Percentiles rank a stretch among this genome's conserved stretches.
Evolutionary conservation across 345 rosid genomes (phyloP).

Genomic region (Rubroshorea leprosula): DNA sequence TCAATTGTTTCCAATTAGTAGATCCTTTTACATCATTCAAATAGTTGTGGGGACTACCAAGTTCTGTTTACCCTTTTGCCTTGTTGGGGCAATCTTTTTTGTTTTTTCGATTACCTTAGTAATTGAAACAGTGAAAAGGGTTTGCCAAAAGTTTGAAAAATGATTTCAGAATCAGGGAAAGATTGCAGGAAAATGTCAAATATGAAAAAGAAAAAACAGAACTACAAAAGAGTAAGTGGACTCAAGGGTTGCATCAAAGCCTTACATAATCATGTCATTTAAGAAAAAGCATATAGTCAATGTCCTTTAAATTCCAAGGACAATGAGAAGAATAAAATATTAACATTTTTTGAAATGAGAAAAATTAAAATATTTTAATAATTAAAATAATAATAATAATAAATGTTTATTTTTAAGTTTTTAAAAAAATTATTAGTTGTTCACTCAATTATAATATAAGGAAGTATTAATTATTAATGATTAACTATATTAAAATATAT

Average conservation of each 20-base stretch:
- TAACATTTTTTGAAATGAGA: too few relatives aligned
- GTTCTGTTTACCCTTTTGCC: neutral
- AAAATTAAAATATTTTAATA: too few relatives aligned
- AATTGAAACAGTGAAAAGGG: constrained; percentile 19
- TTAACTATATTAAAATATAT: too few relatives aligned
- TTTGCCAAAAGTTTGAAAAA: constrained; percentile 2
- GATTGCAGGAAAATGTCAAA: constrained; percentile 15
- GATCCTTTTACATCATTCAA: constrained; percentile 9
- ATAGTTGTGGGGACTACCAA: constrained; percentile 2
- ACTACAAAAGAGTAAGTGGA: neutral
- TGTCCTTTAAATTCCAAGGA: too few relatives aligned
- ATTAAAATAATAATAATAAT: too few relatives aligned
- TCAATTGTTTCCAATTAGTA: neutral
- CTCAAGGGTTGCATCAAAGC: neutral
- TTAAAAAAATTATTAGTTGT: too few relatives aligned
- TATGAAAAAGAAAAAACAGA: neutral
- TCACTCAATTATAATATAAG: too few relatives aligned
- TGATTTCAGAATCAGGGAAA: constrained; percentile 18
- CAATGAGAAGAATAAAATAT: too few relatives aligned
- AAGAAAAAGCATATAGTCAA: neutral
- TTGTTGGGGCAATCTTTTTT: neutral
- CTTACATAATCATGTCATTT: neutral
- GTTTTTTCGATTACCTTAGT: neutral
- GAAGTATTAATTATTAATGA: too few relatives aligned
- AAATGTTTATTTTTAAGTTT: too few relatives aligned